phyloP scores from a whole-genome alignment of 148 eudicot genomes.

The Nepenthes mirabilis region DNA sequence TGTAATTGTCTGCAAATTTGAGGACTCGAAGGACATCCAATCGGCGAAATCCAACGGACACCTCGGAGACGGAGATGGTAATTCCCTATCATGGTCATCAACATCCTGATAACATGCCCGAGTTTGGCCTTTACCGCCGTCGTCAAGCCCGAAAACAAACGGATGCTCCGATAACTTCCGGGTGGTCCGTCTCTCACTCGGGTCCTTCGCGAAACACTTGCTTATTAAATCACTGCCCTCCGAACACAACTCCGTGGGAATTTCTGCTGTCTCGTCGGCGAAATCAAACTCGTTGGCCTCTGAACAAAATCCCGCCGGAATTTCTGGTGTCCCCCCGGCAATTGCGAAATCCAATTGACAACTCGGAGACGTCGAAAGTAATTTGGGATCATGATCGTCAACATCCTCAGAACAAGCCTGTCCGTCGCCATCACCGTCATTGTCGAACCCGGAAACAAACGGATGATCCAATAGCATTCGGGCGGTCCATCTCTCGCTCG shows the following conservation, averaged over 20 bases:
- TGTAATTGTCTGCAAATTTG: not conserved
- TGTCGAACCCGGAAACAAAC: conserved; percentile 14
- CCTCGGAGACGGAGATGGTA: conserved; percentile 27
- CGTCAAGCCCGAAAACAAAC: conserved; percentile 14
- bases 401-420: conserved; percentile 7
- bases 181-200: conserved; percentile 38
- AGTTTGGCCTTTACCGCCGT: not conserved
- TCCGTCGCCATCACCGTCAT: not conserved
- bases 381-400: conserved; percentile 1
- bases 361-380: too few species aligned
- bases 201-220: conserved; percentile 27
- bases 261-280: conserved; percentile 24
- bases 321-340: not conserved
- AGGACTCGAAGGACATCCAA: conserved; percentile 10
- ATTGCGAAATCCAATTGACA: too few species aligned
- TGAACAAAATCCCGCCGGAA: not conserved
- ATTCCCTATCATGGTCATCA: not conserved
- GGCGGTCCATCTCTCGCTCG: conserved; percentile 39
- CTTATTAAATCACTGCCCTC: conserved; percentile 34
- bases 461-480: conserved; percentile 44
- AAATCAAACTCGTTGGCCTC: not conserved
- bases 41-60: conserved; percentile 40
- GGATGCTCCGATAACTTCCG: conserved; percentile 43
- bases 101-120: conserved; percentile 7
- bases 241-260: conserved; percentile 23